phyloP scores from a whole-genome alignment of 768 basidiomycete genomes.

The Pleurotus platypus region DNA sequence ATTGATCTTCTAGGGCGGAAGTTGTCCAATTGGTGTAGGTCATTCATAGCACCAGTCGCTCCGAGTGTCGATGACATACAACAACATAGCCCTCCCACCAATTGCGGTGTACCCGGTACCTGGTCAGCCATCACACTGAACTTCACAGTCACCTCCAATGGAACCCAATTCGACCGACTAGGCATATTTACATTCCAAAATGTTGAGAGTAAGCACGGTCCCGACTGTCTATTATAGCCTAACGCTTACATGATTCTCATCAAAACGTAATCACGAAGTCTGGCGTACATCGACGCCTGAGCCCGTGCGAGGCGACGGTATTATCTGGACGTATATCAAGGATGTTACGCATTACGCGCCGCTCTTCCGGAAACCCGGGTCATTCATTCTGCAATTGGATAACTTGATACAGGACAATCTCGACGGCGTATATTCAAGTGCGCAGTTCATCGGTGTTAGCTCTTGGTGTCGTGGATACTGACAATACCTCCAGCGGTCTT shows the following conservation, averaged over 20 bases:
- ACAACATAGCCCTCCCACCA: conserved; percentile 56
- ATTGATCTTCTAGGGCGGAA: conserved; percentile 44
- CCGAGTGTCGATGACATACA: not conserved
- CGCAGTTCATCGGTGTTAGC: conserved; percentile 8
- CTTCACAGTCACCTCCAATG: conserved; percentile 75
- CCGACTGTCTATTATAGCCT: not conserved
- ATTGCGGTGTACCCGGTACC: conserved; percentile 65
- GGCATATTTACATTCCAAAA: conserved; percentile 74
- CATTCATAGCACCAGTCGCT: not conserved
- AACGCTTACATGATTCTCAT: too few relatives aligned
- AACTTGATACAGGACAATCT: conserved; percentile 57
- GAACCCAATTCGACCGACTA: conserved; percentile 72
- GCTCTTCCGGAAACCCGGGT: conserved; percentile 63
- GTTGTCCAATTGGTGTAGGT: conserved; percentile 58
- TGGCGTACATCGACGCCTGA: conserved; percentile 83
- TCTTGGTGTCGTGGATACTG: not conserved
- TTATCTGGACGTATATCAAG: conserved; percentile 77
- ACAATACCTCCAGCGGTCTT: conserved; percentile 46
- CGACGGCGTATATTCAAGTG: conserved; percentile 70
- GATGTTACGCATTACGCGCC: conserved; percentile 73
- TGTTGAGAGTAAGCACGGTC: conserved; percentile 57
- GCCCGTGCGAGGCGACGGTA: conserved; percentile 61
- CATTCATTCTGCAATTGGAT: conserved; percentile 71
- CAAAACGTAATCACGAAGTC: conserved; percentile 31
- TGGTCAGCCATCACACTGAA: conserved; percentile 78